A percentile compares a stretch with the other conserved stretches of the same genome.
These are phyloP conservation scores for Sergeia podlipaevii DNA, from an alignment of 208 protist genomes.

Conservation along the genomic window DNA sequence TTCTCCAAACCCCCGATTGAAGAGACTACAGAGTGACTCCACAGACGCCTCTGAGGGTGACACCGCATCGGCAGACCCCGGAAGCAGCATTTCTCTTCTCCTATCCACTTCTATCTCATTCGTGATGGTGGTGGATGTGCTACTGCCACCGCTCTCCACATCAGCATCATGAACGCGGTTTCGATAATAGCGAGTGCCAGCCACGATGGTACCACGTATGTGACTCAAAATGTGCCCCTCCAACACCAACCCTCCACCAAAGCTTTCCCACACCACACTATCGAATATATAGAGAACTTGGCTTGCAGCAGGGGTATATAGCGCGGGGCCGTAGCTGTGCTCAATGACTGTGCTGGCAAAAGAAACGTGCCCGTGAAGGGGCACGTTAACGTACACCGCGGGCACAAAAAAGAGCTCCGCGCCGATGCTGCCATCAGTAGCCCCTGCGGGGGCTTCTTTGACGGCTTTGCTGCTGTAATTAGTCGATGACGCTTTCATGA, in stretches of 20 bases:
- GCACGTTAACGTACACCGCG: constrained; percentile 24
- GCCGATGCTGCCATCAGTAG: background rate
- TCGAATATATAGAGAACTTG: constrained; percentile 23
- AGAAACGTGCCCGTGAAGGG: background rate
- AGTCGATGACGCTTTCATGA: constrained; percentile 1
- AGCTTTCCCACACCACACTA: constrained; percentile 24
- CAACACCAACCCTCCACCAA: constrained; percentile 28
- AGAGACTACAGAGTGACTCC: too few species aligned
- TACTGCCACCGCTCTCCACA: background rate
- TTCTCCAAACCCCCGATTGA: too few species aligned
- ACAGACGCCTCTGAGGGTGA: too few species aligned
- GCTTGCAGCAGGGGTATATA: constrained; percentile 18
- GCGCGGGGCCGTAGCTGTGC: constrained; percentile 24
- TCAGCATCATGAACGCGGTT: too few species aligned
- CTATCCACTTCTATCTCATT: background rate
- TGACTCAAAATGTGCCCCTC: constrained; percentile 20
- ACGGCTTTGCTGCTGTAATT: background rate
- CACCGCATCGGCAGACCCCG: background rate
- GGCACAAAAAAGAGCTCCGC: constrained; percentile 19
- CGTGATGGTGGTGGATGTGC: background rate
- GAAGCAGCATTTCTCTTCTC: background rate
- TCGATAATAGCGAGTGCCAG: constrained; percentile 25
- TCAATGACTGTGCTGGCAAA: constrained; percentile 12
- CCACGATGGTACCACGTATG: constrained; percentile 20
- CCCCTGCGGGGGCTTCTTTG: background rate